phyloP scores from a whole-genome alignment of 495 filamentous ascomycete genomes.

The Umbilicaria muhlenbergii region DNA sequence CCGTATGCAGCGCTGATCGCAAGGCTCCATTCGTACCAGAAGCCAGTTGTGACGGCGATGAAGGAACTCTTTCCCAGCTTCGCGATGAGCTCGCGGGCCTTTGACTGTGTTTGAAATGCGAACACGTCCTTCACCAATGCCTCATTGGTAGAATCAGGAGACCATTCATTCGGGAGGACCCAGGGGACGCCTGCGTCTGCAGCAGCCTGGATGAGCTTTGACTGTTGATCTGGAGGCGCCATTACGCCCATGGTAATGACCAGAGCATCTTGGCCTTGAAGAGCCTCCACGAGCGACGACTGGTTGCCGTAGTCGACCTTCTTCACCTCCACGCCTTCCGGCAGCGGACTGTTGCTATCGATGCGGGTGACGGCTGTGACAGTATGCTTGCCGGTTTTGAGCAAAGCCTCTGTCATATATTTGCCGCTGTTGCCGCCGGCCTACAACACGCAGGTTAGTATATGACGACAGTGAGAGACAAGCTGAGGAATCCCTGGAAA shows the following conservation, averaged over 20 bases:
- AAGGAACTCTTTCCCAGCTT: slow-evolving; percentile 28
- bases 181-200: slow-evolving; percentile 42
- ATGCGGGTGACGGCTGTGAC: slow-evolving; percentile 36
- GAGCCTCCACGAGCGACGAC: slow-evolving; percentile 26
- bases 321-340: slow-evolving; percentile 25
- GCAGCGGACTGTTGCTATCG: slow-evolving; percentile 23
- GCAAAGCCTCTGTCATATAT: slow-evolving; percentile 31
- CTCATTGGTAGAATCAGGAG: slow-evolving; percentile 23
- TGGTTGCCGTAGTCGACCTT: slow-evolving; percentile 32
- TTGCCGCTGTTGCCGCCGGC: slow-evolving; percentile 41
- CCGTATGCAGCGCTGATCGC: slow-evolving; percentile 23
- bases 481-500: background rate
- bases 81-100: slow-evolving; percentile 21
- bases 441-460: slow-evolving; percentile 15
- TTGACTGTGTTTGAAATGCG: slow-evolving; percentile 4
- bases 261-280: slow-evolving; percentile 38
- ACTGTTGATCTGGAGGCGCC: slow-evolving; percentile 25
- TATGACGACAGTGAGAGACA: too few species aligned
- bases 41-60: slow-evolving; percentile 29
- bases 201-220: slow-evolving; percentile 40
- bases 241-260: slow-evolving; percentile 38
- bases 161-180: slow-evolving; percentile 46
- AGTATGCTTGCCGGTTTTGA: slow-evolving; percentile 32
- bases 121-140: slow-evolving; percentile 21
- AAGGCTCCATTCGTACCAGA: slow-evolving; percentile 39